These are phyloP conservation scores for Cyberlindnera amylophila DNA, from an alignment of 805 yeast species.

Conservation along the genomic window DNA sequence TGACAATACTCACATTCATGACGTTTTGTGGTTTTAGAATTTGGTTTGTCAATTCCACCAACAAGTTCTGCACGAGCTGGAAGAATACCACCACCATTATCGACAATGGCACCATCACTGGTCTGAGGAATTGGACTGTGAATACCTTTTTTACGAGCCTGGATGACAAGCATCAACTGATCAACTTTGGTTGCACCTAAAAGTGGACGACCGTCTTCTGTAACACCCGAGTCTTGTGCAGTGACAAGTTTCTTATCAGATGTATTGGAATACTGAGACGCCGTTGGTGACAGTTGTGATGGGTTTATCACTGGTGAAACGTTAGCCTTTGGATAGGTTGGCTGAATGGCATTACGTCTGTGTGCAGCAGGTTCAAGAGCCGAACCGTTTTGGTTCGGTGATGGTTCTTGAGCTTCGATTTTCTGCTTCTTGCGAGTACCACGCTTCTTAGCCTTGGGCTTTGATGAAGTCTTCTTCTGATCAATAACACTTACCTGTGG, in stretches of 20 bases:
- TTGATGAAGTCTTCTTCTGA: not conserved
- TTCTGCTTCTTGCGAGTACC: slow-evolving; percentile 8
- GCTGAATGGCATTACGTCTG: slow-evolving; percentile 16
- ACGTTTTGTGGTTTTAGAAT: slow-evolving; percentile 41
- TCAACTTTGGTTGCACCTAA: slow-evolving; percentile 89
- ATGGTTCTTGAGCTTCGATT: not conserved
- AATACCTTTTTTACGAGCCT: slow-evolving; percentile 77
- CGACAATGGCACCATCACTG: slow-evolving; percentile 66
- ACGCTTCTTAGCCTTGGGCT: slow-evolving; percentile 6
- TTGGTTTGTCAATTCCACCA: slow-evolving; percentile 76
- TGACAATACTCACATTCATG: slow-evolving; percentile 76
- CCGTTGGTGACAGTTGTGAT: slow-evolving; percentile 11
- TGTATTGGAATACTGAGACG: slow-evolving; percentile 16
- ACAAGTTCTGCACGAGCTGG: slow-evolving; percentile 64
- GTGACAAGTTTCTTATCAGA: slow-evolving; percentile 32
- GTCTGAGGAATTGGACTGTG: slow-evolving; percentile 61
- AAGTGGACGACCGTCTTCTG: slow-evolving; percentile 65
- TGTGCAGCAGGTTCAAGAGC: slow-evolving; percentile 1
- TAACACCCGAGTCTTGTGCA: slow-evolving; percentile 42
- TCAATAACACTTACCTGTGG: not conserved
- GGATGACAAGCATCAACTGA: slow-evolving; percentile 85
- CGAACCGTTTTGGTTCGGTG: not conserved
- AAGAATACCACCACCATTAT: slow-evolving; percentile 44
- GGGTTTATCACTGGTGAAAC: slow-evolving; percentile 5
- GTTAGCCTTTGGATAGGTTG: slow-evolving; percentile 7